These are phyloP conservation scores for Pascua guehoae DNA, from an alignment of 1,284 basidiomycete genomes.

Conservation along the genomic window DNA sequence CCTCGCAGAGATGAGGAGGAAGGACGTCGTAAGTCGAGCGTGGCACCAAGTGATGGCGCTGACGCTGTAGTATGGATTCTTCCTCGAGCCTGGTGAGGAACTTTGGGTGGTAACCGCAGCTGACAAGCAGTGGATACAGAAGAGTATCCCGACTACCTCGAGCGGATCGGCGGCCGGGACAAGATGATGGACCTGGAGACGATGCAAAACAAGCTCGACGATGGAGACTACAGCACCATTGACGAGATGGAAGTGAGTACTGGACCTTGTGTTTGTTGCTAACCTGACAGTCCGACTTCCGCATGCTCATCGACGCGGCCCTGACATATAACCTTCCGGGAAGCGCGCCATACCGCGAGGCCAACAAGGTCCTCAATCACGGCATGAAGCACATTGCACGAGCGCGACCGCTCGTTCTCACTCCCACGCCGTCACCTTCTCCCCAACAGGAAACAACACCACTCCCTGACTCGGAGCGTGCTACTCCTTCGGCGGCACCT, in stretches of 20 bases:
- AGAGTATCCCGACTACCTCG: slow-evolving; percentile 44
- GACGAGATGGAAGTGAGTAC: slow-evolving; percentile 42
- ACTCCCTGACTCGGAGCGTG: slow-evolving; percentile 11
- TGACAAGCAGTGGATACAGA: slow-evolving; percentile 32
- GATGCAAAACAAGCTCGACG: slow-evolving; percentile 47
- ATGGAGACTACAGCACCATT: slow-evolving; percentile 36
- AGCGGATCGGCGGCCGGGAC: slow-evolving; percentile 44
- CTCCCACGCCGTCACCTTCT: slow-evolving; percentile 41
- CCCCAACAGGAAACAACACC: not conserved
- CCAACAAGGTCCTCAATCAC: slow-evolving; percentile 33
- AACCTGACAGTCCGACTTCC: slow-evolving; percentile 34
- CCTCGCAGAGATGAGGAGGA: slow-evolving; percentile 36
- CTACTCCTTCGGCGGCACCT: not conserved
- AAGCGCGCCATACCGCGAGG: slow-evolving; percentile 39
- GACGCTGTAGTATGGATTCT: slow-evolving; percentile 38
- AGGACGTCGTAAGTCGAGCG: slow-evolving; percentile 34
- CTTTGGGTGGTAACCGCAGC: not conserved
- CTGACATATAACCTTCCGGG: slow-evolving; percentile 43
- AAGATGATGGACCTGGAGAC: slow-evolving; percentile 50
- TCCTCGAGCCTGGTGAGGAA: slow-evolving; percentile 36
- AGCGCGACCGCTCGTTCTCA: slow-evolving; percentile 35
- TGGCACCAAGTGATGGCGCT: not conserved
- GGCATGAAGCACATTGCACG: slow-evolving; percentile 45
- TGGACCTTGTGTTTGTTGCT: not conserved
- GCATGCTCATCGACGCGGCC: slow-evolving; percentile 38